Evolutionary conservation across 2,329 filamentous ascomycete species (phyloP).

Genomic region (Colletotrichum sp.): DNA sequence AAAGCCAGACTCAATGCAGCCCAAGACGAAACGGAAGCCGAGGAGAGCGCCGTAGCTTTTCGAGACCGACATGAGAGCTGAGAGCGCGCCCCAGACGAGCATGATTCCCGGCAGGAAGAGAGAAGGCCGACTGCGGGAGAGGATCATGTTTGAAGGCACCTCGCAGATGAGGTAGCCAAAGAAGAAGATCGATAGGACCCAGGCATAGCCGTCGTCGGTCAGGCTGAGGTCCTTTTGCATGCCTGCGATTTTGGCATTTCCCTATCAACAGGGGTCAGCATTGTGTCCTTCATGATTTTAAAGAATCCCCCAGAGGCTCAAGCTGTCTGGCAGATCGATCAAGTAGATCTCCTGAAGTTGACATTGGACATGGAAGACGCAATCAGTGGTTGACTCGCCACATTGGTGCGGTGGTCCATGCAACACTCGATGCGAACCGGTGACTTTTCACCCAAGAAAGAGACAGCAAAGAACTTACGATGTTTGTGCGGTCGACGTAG

Average conservation of each 20-base stretch:
- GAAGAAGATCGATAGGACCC: slow-evolving; percentile 59
- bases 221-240: slow-evolving; percentile 52
- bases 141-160: slow-evolving; percentile 58
- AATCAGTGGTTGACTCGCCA: neutral
- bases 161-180: slow-evolving; percentile 58
- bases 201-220: slow-evolving; percentile 53
- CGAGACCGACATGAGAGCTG: slow-evolving; percentile 55
- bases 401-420: neutral
- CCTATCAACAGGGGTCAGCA: slow-evolving; percentile 25
- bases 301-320: neutral
- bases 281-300: neutral
- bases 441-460: neutral
- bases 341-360: neutral
- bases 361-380: neutral
- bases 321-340: neutral
- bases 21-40: slow-evolving; percentile 49
- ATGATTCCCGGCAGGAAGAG: slow-evolving; percentile 57
- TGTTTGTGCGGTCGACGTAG: slow-evolving; percentile 33
- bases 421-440: neutral
- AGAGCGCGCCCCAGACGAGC: slow-evolving; percentile 50
- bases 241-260: slow-evolving; percentile 56
- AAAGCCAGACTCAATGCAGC: slow-evolving; percentile 56
- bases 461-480: slow-evolving; percentile 21
- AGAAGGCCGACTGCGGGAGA: slow-evolving; percentile 52
- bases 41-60: slow-evolving; percentile 53